A percentile compares a stretch with the other conserved stretches of the same genome.
phyloP scores from a whole-genome alignment of 148 eudicot species.

The Linanthus parryae region DNA sequence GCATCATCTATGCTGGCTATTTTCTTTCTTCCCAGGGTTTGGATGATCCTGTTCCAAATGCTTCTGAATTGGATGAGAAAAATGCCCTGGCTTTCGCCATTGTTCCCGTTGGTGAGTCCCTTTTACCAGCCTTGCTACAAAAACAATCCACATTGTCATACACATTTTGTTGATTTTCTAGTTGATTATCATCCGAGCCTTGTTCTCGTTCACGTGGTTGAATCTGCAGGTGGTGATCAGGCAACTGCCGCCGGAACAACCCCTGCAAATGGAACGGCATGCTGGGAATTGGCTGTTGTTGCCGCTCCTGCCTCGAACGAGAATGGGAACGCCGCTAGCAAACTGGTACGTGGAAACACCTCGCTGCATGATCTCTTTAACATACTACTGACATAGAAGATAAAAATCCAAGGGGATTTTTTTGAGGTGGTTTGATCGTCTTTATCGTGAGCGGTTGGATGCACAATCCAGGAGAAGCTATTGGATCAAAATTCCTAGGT shows the following conservation, averaged over 20 bases:
- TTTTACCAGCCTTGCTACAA: neutral
- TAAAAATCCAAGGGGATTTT: no score
- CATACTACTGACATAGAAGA: no score
- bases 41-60: constrained; percentile 58
- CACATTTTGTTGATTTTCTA: neutral
- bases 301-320: constrained; percentile 80
- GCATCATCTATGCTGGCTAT: no score
- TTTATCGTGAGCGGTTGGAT: no score
- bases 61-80: constrained; percentile 62
- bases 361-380: no score
- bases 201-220: no score
- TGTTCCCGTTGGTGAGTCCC: constrained; percentile 59
- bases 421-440: no score
- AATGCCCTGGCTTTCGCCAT: constrained; percentile 74
- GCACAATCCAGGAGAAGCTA: no score
- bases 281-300: constrained; percentile 96
- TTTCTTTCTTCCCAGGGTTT: constrained; percentile 40
- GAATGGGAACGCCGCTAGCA: constrained; percentile 39
- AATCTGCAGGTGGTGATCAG: no score
- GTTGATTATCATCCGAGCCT: no score
- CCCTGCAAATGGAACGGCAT: constrained; percentile 56
- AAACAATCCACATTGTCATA: neutral
- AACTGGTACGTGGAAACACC: no score
- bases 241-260: constrained; percentile 33
- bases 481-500: no score